phyloP scores from a whole-genome alignment of 2,329 filamentous ascomycete species.

The Escovopsis sp. region DNA sequence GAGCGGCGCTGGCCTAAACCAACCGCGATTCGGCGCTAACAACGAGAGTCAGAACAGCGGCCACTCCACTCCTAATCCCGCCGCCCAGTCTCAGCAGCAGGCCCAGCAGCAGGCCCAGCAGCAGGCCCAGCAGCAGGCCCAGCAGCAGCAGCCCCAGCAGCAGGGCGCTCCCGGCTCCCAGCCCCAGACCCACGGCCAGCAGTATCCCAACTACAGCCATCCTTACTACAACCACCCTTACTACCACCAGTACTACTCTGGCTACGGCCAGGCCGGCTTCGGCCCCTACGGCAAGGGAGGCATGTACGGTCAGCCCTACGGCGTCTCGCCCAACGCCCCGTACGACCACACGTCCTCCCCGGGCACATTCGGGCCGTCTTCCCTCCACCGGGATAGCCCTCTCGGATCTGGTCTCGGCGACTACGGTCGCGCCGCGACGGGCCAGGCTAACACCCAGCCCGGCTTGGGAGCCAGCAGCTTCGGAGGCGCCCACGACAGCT shows the following conservation, averaged over 20 bases:
- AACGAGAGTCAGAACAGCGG: slow-evolving; percentile 71
- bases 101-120: too few species aligned
- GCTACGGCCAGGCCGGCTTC: slow-evolving; percentile 37
- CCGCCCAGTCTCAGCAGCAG: slow-evolving; percentile 35
- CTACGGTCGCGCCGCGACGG: slow-evolving; percentile 36
- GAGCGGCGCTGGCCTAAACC: slow-evolving; percentile 42
- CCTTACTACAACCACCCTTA: slow-evolving; percentile 49
- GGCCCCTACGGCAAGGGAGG: slow-evolving; percentile 40
- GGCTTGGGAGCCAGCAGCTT: slow-evolving; percentile 37
- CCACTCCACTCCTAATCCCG: slow-evolving; percentile 79
- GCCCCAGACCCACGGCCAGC: slow-evolving; percentile 30
- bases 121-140: not conserved
- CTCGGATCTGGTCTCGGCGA: slow-evolving; percentile 37
- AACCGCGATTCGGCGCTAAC: slow-evolving; percentile 43
- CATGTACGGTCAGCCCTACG: slow-evolving; percentile 42
- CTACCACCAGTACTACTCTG: slow-evolving; percentile 46
- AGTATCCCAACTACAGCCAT: slow-evolving; percentile 39
- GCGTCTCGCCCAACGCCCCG: slow-evolving; percentile 39
- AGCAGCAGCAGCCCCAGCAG: slow-evolving; percentile 35
- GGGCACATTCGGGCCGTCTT: slow-evolving; percentile 39
- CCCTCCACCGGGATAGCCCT: slow-evolving; percentile 36
- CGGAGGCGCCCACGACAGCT: slow-evolving; percentile 39
- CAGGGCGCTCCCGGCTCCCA: slow-evolving; percentile 27
- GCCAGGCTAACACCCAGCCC: slow-evolving; percentile 34
- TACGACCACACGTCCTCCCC: slow-evolving; percentile 42